A percentile compares a stretch with the other conserved stretches of the same genome.
phyloP scores from a whole-genome alignment of 2,329 filamentous ascomycete species.

The Neofusicoccum kwambonambiense region DNA sequence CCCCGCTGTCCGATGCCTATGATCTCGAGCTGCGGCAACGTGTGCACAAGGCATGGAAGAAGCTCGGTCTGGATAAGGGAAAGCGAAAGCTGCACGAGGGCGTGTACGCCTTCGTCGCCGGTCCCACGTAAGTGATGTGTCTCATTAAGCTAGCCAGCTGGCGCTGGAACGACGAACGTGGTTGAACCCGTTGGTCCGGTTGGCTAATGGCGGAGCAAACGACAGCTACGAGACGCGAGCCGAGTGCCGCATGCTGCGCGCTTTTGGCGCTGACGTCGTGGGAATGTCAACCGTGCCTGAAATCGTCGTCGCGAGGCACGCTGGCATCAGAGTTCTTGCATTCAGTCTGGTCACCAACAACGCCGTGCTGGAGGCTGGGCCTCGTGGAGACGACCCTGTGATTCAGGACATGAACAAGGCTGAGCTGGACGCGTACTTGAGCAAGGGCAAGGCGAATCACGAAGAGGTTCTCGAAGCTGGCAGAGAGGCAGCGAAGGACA shows the following conservation, averaged over 20 bases:
- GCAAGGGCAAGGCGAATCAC: conserved; percentile 62
- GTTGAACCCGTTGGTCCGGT: background rate
- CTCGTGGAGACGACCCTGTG: conserved; percentile 56
- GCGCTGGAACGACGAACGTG: no score
- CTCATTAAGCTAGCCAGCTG: no score
- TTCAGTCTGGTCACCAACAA: conserved; percentile 67
- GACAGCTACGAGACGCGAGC: conserved; percentile 63
- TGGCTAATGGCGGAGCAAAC: conserved; percentile 6
- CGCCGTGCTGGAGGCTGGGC: conserved; percentile 58
- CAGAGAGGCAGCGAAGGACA: conserved; percentile 58
- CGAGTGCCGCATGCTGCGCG: conserved; percentile 61
- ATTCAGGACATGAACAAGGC: conserved; percentile 51
- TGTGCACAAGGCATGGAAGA: conserved; percentile 58
- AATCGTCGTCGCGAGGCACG: conserved; percentile 64
- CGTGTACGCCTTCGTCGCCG: conserved; percentile 64
- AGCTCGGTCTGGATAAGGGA: conserved; percentile 46
- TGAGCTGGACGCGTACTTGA: conserved; percentile 56
- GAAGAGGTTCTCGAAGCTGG: conserved; percentile 65
- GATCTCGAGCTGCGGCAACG: conserved; percentile 59
- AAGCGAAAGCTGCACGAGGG: conserved; percentile 60
- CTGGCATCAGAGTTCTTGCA: conserved; percentile 61
- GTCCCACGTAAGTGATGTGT: conserved; percentile 52
- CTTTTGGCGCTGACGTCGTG: conserved; percentile 65
- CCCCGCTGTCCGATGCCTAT: conserved; percentile 64
- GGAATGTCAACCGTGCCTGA: conserved; percentile 71